Evolutionary conservation across 768 basidiomycete genomes (phyloP).

Genomic region (Russula abietina): DNA sequence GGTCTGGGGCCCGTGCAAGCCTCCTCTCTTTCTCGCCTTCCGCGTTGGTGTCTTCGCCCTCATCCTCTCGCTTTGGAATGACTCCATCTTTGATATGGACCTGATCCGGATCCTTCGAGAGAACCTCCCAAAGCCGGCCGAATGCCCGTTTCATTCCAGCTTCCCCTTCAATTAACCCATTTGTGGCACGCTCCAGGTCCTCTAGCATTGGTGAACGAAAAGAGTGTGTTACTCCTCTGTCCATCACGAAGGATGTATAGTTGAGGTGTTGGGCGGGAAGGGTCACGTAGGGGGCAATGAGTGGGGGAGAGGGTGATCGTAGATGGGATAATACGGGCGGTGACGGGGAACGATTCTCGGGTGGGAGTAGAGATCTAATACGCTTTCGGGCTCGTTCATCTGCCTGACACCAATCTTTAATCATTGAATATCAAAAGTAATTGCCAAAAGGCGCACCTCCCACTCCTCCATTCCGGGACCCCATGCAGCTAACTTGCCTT

Average conservation of each 20-base stretch:
- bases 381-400: constrained; percentile 83
- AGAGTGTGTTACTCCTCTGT: constrained; percentile 75
- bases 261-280: constrained; percentile 63
- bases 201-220: constrained; percentile 75
- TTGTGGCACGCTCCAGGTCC: constrained; percentile 76
- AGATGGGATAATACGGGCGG: constrained; percentile 72
- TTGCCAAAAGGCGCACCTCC: constrained; percentile 50
- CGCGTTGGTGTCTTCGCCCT: constrained; percentile 38
- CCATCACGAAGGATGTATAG: constrained; percentile 81
- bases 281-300: constrained; percentile 67
- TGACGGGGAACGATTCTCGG: constrained; percentile 56
- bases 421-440: constrained; percentile 18
- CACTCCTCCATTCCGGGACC: constrained; percentile 80
- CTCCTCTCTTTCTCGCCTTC: constrained; percentile 37
- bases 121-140: constrained; percentile 75
- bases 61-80: constrained; percentile 62
- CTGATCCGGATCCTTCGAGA: constrained; percentile 61
- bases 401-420: constrained; percentile 39
- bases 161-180: constrained; percentile 80
- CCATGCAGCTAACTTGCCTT: constrained; percentile 79
- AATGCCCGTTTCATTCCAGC: constrained; percentile 64
- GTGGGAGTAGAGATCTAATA: constrained; percentile 59
- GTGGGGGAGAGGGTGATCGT: constrained; percentile 71
- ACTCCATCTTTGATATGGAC: constrained; percentile 35
- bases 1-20: constrained; percentile 57